A percentile compares a stretch with the other conserved stretches of the same genome.
These are phyloP conservation scores for Scortechinia acanthostroma DNA, from an alignment of 2,329 filamentous ascomycete species.

Conservation along the genomic window DNA sequence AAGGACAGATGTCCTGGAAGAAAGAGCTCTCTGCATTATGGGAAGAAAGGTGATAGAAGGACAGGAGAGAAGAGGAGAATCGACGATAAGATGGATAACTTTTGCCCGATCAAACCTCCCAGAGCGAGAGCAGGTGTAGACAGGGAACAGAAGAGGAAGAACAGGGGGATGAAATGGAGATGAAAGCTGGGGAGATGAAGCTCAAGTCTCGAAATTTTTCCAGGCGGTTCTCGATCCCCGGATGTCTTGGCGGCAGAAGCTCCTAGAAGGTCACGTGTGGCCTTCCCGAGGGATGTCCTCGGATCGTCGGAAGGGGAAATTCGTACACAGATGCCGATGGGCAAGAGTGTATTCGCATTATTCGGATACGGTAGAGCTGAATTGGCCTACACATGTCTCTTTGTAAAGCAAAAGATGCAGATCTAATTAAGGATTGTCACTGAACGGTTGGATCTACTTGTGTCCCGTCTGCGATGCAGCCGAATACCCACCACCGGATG, in stretches of 20 bases:
- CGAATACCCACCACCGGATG: too few relatives aligned
- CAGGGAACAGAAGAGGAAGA: constrained; percentile 4
- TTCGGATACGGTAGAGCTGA: too few relatives aligned
- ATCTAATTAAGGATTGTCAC: too few relatives aligned
- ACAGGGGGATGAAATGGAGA: constrained; percentile 10
- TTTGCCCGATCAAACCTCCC: constrained; percentile 5
- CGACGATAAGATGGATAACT: constrained; percentile 4
- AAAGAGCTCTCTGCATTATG: constrained; percentile 93
- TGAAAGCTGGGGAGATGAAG: constrained; percentile 11
- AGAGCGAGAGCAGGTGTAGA: constrained; percentile 4
- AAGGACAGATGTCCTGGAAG: constrained; percentile 72
- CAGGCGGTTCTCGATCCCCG: constrained; percentile 2
- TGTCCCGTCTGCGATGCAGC: too few relatives aligned
- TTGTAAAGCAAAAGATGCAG: too few relatives aligned
- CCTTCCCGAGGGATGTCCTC: neutral
- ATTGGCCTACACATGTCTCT: too few relatives aligned
- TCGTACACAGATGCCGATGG: neutral
- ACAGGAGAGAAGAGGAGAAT: constrained; percentile 5
- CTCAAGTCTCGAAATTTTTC: constrained; percentile 2
- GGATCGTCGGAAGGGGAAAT: neutral
- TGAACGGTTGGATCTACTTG: too few relatives aligned
- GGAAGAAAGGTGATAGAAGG: constrained; percentile 9
- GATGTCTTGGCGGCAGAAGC: constrained; percentile 1
- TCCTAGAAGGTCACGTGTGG: neutral
- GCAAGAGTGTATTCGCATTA: too few relatives aligned